Evolutionary conservation across 2,329 filamentous ascomycete genomes (phyloP), one percentile per base, ranked within the genome.

Genomic region (Hawksworthiomyces lignivorus): DNA sequence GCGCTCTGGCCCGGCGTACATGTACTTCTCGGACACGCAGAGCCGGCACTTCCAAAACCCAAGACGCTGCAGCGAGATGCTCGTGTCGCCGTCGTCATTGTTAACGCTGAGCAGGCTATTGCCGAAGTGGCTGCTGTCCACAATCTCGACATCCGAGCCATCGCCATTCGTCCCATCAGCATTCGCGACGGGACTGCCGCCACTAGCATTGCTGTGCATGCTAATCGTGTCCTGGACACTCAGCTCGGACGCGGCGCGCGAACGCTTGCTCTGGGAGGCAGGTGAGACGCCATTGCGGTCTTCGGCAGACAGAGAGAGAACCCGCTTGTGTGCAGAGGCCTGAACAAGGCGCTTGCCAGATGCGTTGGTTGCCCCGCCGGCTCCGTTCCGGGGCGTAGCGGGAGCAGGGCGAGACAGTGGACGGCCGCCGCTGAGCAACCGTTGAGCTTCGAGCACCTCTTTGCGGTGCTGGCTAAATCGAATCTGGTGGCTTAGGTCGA

Each of bases 11-110:
- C 62, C 62, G 0, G 65, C 63, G n/a, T 60, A 54, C 14, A 64
- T 51, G 48, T 63, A 70, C 50, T 69, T 70, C 27, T 59, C 53
- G 1, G 65, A 60, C 4, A 56, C 58, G 52, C 67, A 70, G 2
- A 70, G 58, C 1, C 62, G 63, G 48, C 67, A 70, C 47, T 63
- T 64, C 67, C 67, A 70, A 51, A 61, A 64, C 15, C 67, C 67
- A n/a, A 68, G 56, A 3, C 67, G 65, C 48, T 64, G 62, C 9
- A 64, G 50, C 2, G 52, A 52, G 17, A 44, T 55, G 28, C 50
- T 54, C 19, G 47, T 36, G 19, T 29, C 41, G 39, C 39, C 28
- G 33, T 38, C 31, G 7, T 44, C 46, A 14, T 50, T 45, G 17
- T 41, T 40, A 28, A 51, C 43, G n/a, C 48, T 12, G 42, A 44